phyloP scores from a whole-genome alignment of 352 stramenopile genomes.

The Globisporangium ultimum region DNA sequence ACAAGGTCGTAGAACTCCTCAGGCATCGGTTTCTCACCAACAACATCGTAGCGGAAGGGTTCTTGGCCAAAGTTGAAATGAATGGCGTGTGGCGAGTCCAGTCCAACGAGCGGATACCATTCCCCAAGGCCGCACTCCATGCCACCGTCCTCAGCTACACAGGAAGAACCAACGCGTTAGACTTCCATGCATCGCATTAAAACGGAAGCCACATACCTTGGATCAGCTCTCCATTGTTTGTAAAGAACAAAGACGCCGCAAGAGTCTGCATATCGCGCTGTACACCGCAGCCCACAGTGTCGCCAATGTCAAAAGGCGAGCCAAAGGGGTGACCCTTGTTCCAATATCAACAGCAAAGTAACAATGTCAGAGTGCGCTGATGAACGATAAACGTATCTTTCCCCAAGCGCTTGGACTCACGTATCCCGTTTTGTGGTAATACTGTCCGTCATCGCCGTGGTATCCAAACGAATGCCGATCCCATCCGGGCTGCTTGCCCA shows the following conservation, averaged over 20 bases:
- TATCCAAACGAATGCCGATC: conserved; percentile 63
- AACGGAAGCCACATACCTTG: conserved; percentile 17
- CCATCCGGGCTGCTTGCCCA: conserved; percentile 75
- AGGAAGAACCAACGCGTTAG: neutral
- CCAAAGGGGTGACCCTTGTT: conserved; percentile 50
- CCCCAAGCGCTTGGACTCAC: no score
- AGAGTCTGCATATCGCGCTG: conserved; percentile 30
- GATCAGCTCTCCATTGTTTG: conserved; percentile 61
- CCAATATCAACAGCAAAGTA: conserved; percentile 20
- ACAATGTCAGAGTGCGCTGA: neutral
- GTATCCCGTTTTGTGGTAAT: conserved; percentile 46
- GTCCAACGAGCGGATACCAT: conserved; percentile 77
- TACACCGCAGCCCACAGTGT: conserved; percentile 73
- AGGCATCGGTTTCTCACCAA: conserved; percentile 18
- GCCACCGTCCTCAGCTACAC: conserved; percentile 23
- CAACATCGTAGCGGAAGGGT: conserved; percentile 50
- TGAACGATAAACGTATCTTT: no score
- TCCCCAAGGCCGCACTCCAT: conserved; percentile 39
- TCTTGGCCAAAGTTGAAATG: conserved; percentile 83
- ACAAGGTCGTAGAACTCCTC: neutral
- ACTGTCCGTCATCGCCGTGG: conserved; percentile 72
- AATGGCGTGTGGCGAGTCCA: conserved; percentile 77
- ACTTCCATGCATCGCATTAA: neutral
- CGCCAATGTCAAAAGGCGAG: conserved; percentile 47
- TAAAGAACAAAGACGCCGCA: conserved; percentile 64